Percentiles rank a stretch among this genome's conserved stretches.
These are phyloP conservation scores for Acanthamoeba triangularis DNA, from an alignment of 208 protist species.

Conservation along the genomic window DNA sequence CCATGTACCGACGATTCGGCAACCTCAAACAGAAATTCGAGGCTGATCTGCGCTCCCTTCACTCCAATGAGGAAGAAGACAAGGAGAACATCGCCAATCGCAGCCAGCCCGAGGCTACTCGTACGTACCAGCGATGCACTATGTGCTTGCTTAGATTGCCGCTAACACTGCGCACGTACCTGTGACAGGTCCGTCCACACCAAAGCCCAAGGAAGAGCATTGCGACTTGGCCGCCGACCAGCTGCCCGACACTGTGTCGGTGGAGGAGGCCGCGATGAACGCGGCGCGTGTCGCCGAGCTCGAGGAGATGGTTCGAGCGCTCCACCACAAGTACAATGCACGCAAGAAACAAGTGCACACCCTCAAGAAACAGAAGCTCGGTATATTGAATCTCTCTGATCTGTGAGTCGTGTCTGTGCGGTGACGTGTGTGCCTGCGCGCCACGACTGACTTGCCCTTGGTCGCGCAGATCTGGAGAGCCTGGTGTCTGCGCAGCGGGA, in stretches of 20 bases:
- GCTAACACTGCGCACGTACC: not conserved
- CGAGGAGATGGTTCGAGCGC: not conserved
- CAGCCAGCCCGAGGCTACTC: not conserved
- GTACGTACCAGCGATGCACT: not conserved
- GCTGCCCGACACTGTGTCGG: not conserved
- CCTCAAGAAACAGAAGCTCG: conserved; percentile 57
- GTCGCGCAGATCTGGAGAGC: not conserved
- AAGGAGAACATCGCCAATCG: conserved; percentile 2
- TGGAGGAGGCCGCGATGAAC: not conserved
- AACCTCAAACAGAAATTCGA: conserved; percentile 43
- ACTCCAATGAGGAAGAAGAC: not conserved
- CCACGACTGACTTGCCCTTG: not conserved
- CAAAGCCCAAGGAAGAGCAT: conserved; percentile 23
- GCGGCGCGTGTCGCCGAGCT: conserved; percentile 27
- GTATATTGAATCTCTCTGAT: not conserved
- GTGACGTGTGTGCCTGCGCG: not conserved
- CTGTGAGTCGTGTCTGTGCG: not conserved
- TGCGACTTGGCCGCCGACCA: not conserved
- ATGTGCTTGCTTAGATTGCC: not conserved
- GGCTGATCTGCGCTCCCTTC: not conserved
- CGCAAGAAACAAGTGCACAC: conserved; percentile 23
- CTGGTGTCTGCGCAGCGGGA: conserved; percentile 42
- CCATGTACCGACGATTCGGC: conserved; percentile 33
- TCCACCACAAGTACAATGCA: conserved; percentile 16
- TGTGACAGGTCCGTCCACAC: conserved; percentile 6